Percentiles rank a stretch among this genome's conserved stretches.
Conservation (phyloP, 1,284 basidiomycete species). For the Ceratorhiza oryzae-sativae region DNA sequence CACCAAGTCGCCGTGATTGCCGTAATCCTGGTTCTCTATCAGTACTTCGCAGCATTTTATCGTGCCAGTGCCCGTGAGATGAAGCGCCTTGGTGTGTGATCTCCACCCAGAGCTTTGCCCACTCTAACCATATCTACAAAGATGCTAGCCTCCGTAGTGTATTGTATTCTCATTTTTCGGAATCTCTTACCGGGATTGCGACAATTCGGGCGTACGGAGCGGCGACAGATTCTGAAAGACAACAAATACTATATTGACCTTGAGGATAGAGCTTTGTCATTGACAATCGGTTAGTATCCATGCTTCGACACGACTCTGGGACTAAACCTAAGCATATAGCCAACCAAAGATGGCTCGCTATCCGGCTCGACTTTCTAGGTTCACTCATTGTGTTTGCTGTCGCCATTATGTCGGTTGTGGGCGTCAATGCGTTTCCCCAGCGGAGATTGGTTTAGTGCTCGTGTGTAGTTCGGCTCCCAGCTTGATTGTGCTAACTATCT, state of each 20-base stretch:
- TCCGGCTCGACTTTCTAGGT: slow-evolving; percentile 79
- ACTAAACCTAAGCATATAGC: background rate
- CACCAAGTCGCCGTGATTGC: slow-evolving; percentile 56
- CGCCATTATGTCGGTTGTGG: slow-evolving; percentile 54
- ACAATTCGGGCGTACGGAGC: slow-evolving; percentile 79
- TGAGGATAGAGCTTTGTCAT: slow-evolving; percentile 68
- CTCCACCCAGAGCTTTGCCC: slow-evolving; percentile 20
- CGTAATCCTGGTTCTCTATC: slow-evolving; percentile 60
- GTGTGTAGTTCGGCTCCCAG: slow-evolving; percentile 50
- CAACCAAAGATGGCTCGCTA: slow-evolving; percentile 69
- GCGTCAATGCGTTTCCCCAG: slow-evolving; percentile 62
- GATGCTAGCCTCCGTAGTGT: slow-evolving; percentile 72
- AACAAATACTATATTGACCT: slow-evolving; percentile 79
- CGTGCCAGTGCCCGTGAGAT: slow-evolving; percentile 72
- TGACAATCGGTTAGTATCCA: slow-evolving; percentile 57
- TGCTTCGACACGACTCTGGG: background rate
- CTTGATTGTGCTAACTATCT: slow-evolving; percentile 40
- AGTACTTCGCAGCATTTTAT: slow-evolving; percentile 68
- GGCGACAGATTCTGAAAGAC: slow-evolving; percentile 64
- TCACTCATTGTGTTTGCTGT: slow-evolving; percentile 70
- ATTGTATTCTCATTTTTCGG: slow-evolving; percentile 68
- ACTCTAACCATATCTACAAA: slow-evolving; percentile 47
- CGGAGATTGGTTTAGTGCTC: slow-evolving; percentile 75
- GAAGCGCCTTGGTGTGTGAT: slow-evolving; percentile 65
- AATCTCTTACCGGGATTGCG: slow-evolving; percentile 75